Conservation (phyloP, 208 protist genomes). For the Trypanosoma rangeli region DNA sequence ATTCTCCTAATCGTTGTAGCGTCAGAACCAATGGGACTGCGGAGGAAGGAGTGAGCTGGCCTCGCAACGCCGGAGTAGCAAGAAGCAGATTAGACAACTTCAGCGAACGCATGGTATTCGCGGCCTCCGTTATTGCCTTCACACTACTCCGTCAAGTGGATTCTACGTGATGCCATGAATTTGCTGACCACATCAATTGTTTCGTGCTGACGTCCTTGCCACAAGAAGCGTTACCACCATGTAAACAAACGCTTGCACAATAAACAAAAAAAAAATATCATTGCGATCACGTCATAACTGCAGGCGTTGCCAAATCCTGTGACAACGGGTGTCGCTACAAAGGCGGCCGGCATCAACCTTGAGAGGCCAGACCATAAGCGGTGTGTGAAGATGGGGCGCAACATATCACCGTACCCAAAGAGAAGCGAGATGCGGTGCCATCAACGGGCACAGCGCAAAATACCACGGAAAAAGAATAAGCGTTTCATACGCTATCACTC, state of each 20-base stretch:
- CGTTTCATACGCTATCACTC: slow-evolving; percentile 18
- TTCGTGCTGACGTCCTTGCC: slow-evolving; percentile 23
- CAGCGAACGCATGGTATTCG: slow-evolving; percentile 30
- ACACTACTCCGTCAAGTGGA: slow-evolving; percentile 19
- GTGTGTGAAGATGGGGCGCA: slow-evolving; percentile 27
- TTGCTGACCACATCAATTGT: slow-evolving; percentile 11
- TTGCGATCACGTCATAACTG: slow-evolving; percentile 11
- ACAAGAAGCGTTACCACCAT: slow-evolving; percentile 18
- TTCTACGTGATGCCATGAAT: slow-evolving; percentile 15
- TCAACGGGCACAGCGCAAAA: slow-evolving; percentile 16
- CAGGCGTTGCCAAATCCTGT: slow-evolving; percentile 31
- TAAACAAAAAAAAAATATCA: slow-evolving; percentile 20
- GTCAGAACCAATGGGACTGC: slow-evolving; percentile 28
- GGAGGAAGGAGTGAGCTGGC: slow-evolving; percentile 3
- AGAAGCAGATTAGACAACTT: slow-evolving; percentile 18
- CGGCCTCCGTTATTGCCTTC: slow-evolving; percentile 25
- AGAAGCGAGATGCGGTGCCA: slow-evolving; percentile 27
- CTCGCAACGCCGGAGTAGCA: slow-evolving; percentile 2
- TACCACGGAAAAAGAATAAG: slow-evolving; percentile 37
- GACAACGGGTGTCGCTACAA: slow-evolving; percentile 25
- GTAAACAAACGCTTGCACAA: slow-evolving; percentile 26
- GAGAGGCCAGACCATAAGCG: slow-evolving; percentile 35
- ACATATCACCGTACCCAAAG: slow-evolving; percentile 33
- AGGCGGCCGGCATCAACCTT: slow-evolving; percentile 24
- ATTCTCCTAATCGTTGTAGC: slow-evolving; percentile 21